Evolutionary conservation across 1,284 basidiomycete species (phyloP).

Genomic region (Cutaneotrichosporon spelunceum): DNA sequence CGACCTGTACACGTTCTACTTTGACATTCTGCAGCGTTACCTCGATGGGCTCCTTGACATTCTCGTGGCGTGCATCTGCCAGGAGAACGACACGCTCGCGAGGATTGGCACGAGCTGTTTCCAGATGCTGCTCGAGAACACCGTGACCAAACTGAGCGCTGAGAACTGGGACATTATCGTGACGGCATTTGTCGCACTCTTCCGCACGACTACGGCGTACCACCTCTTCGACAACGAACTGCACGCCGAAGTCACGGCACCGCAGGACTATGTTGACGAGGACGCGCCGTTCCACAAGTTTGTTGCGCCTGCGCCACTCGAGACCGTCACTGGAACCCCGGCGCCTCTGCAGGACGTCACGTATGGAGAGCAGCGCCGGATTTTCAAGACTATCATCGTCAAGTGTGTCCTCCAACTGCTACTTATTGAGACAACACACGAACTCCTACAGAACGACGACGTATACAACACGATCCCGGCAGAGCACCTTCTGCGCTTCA

Average conservation of each 20-base stretch:
- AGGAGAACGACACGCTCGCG: constrained; percentile 96
- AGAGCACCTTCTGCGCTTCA: constrained; percentile 83
- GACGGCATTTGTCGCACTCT: constrained; percentile 89
- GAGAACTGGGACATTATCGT: constrained; percentile 89
- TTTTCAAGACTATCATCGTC: constrained; percentile 99
- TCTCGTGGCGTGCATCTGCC: constrained; percentile 95
- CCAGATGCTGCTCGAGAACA: constrained; percentile 92
- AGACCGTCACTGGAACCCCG: constrained; percentile 31
- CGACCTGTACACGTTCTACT: constrained; percentile 94
- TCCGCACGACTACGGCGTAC: constrained; percentile 95
- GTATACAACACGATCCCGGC: constrained; percentile 95
- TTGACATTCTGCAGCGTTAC: constrained; percentile 84
- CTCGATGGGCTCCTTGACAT: constrained; percentile 89
- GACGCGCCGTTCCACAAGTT: constrained; percentile 50
- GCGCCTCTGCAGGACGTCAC: constrained; percentile 38
- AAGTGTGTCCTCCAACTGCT: constrained; percentile 98
- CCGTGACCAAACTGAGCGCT: constrained; percentile 80
- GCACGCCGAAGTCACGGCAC: constrained; percentile 70
- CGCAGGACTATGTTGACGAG: constrained; percentile 56
- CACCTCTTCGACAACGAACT: constrained; percentile 91
- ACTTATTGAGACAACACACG: constrained; percentile 96
- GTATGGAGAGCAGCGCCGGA: constrained; percentile 68
- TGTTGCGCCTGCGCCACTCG: constrained; percentile 48
- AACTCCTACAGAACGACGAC: constrained; percentile 84
- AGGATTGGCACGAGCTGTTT: constrained; percentile 97